A percentile compares a stretch with the other conserved stretches of the same genome.
Conservation (phyloP, 2,329 filamentous ascomycete species). For the Mycosphaerella sp. region DNA sequence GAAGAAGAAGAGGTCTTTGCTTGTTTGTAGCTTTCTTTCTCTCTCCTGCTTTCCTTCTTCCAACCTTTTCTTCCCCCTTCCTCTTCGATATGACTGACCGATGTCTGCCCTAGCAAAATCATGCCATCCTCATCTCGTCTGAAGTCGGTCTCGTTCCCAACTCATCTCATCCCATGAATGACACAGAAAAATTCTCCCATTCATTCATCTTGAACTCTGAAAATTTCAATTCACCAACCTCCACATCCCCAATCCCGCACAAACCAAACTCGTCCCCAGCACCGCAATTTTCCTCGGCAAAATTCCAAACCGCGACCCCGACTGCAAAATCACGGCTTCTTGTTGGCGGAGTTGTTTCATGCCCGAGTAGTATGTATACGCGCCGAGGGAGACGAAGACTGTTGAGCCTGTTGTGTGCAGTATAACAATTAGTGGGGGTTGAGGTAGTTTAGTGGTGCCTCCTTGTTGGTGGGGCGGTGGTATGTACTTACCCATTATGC, state of each 20-base stretch:
- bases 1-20: too few species aligned
- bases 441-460: not conserved
- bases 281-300: conserved; percentile 37
- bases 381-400: conserved; percentile 44
- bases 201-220: not conserved
- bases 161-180: too few species aligned
- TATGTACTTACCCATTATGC: conserved; percentile 30
- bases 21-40: too few species aligned
- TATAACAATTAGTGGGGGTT: too few species aligned
- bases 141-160: too few species aligned
- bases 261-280: conserved; percentile 35
- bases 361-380: conserved; percentile 43
- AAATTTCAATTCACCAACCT: conserved; percentile 31
- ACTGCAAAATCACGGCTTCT: conserved; percentile 38
- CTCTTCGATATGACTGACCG: too few species aligned
- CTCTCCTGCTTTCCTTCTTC: not conserved
- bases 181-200: too few species aligned
- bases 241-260: conserved; percentile 44
- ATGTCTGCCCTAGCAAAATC: too few species aligned
- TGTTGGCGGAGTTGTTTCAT: conserved; percentile 41
- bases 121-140: too few species aligned
- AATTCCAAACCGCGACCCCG: conserved; percentile 40
- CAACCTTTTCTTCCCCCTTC: not conserved
- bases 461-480: too few species aligned
- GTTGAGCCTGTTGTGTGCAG: conserved; percentile 37